Evolutionary conservation across 139 green algal species (phyloP), one percentile per base, ranked within the genome.

Genomic region (Spirogloea muscicola): DNA sequence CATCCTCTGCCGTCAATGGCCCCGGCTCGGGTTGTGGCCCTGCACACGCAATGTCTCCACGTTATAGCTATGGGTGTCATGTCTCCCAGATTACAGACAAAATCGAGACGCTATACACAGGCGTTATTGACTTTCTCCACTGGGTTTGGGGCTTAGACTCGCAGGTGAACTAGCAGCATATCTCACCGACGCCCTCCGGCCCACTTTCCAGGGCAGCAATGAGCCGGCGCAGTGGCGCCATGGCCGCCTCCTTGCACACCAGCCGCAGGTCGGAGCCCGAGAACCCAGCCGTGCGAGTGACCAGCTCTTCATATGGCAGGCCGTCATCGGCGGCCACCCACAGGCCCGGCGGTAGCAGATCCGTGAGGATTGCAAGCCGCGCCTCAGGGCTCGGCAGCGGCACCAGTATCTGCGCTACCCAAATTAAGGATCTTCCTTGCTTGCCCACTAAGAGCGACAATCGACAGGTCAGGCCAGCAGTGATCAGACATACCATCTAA

Each of bases 201-300:
- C 10, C 43, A 13, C 13, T 5, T 21, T 73, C 64, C n/a, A 73
- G 21, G 10, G 36, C 10, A 4, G 2, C 10, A 71, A 84, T 84
- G 29, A 84, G 36, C 65, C 79, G 38, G 34, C 79, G 72, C 58
- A 85, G 58, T 25, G 79, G 79, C 37, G 63, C 31, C 80, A 86
- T 86, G 52, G 80, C 80, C n/a, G 51, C 55, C 78, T 86, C 80
- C 27, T 86, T 86, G 62, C 80, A 86, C 48, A 86, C 36, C 52
- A 79, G 40, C 21, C 25, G 34, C 9, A 86, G 44, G 70, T 86
- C 80, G 27, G 78, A 78, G 36, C 80, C 80, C 3, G 65, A 82
- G 51, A 79, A 86, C 34, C 80, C 80, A 27, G 77, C 80, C 41
- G 80, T 86, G 9, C 3, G 41, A 27, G n/a, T 34, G 31, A 82